phyloP scores from a whole-genome alignment of 345 rosid genomes.

The Dipteronia sinensis region DNA sequence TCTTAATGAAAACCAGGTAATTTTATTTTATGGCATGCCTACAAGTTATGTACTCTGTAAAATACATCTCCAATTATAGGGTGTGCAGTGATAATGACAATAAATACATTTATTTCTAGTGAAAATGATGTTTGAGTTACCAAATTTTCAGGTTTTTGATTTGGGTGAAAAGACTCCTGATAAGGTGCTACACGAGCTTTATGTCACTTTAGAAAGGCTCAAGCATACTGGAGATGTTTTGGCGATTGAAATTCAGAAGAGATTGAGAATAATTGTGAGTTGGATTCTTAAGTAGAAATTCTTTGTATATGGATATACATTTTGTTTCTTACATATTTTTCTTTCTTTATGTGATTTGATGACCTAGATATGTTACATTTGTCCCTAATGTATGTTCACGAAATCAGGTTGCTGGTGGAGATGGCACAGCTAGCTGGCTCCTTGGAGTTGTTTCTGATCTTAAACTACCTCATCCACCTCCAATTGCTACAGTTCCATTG shows the following conservation, averaged over 20 bases:
- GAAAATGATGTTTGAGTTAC: background rate
- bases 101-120: background rate
- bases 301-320: background rate
- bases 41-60: background rate
- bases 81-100: background rate
- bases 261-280: slow-evolving; percentile 68
- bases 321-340: background rate
- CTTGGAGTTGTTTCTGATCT: slow-evolving; percentile 77
- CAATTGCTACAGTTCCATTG: slow-evolving; percentile 68
- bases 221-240: slow-evolving; percentile 51
- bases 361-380: background rate
- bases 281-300: background rate
- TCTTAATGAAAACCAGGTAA: slow-evolving; percentile 62
- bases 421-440: slow-evolving; percentile 81
- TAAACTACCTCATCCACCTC: slow-evolving; percentile 65
- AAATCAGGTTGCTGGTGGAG: slow-evolving; percentile 76
- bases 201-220: slow-evolving; percentile 40
- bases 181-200: slow-evolving; percentile 48
- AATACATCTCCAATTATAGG: background rate
- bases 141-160: slow-evolving; percentile 54
- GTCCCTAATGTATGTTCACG: slow-evolving; percentile 14
- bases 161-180: slow-evolving; percentile 57
- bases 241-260: slow-evolving; percentile 50
- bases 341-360: background rate
- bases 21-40: background rate